phyloP scores from a whole-genome alignment of 345 rosid genomes.

The Salix dunnii region DNA sequence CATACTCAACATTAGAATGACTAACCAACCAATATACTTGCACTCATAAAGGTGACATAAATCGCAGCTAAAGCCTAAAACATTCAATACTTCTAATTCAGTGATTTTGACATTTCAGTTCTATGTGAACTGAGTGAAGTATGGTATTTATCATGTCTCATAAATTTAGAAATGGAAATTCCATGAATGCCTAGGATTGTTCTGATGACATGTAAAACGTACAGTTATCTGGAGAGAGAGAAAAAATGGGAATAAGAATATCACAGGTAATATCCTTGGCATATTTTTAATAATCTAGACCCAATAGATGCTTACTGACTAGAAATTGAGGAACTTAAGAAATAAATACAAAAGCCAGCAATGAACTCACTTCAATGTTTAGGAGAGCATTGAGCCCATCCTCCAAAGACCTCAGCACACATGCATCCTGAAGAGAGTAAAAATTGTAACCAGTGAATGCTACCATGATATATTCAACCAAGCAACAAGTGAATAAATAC shows the following conservation, averaged over 20 bases:
- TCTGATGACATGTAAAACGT: background rate
- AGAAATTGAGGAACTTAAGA: constrained; percentile 2
- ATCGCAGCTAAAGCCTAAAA: background rate
- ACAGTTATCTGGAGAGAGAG: background rate
- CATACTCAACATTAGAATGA: background rate
- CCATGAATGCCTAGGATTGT: background rate
- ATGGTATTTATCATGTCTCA: background rate
- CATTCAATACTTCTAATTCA: background rate
- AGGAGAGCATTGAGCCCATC: constrained; percentile 94
- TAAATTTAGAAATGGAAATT: background rate
- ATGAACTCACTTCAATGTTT: constrained; percentile 80
- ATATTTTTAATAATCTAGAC: background rate
- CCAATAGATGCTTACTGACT: background rate
- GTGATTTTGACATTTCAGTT: background rate
- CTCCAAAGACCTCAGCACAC: constrained; percentile 62
- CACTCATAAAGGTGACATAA: background rate
- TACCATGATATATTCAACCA: constrained; percentile 9
- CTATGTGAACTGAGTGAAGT: background rate
- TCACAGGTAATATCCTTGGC: background rate
- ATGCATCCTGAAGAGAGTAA: constrained; percentile 56
- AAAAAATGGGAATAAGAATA: background rate
- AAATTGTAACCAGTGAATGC: constrained; percentile 12
- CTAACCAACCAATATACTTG: background rate
- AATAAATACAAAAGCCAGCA: constrained; percentile 1
- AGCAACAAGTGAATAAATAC: constrained; percentile 16